Percentiles rank a stretch among this genome's conserved stretches.
These are phyloP conservation scores for Colletotrichum brevisporum DNA, from an alignment of 2,329 filamentous ascomycete species.

Conservation along the genomic window DNA sequence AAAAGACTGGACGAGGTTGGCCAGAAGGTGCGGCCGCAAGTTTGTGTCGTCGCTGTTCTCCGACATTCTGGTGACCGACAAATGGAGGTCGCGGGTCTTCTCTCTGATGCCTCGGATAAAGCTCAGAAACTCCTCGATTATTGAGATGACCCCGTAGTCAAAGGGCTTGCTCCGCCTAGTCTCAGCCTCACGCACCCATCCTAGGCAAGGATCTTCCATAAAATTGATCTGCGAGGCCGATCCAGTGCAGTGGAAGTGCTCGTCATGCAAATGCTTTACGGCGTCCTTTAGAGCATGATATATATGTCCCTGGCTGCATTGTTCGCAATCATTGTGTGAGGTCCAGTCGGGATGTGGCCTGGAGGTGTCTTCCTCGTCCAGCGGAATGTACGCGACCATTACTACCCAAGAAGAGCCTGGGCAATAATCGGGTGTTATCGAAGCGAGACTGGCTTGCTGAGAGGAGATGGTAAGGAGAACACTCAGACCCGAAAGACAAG, in stretches of 20 bases:
- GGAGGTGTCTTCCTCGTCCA: neutral
- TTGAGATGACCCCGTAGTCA: neutral
- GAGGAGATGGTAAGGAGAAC: too few relatives aligned
- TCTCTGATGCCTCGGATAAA: neutral
- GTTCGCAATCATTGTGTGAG: neutral
- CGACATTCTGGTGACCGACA: neutral
- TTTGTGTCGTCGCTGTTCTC: neutral
- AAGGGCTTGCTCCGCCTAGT: neutral
- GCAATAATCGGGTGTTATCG: neutral
- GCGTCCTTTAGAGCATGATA: neutral
- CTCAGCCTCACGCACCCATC: neutral
- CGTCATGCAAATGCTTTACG: neutral
- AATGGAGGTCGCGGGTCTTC: neutral
- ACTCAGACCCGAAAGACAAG: too few relatives aligned
- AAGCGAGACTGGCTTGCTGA: neutral
- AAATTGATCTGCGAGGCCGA: neutral
- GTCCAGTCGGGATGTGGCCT: neutral
- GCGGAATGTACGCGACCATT: neutral
- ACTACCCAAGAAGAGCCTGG: neutral
- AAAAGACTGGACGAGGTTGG: neutral
- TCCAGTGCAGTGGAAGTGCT: neutral
- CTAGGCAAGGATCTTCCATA: neutral
- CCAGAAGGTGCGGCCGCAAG: neutral
- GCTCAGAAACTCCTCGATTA: neutral
- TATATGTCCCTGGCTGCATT: neutral